phyloP scores from a whole-genome alignment of 768 basidiomycete genomes.

The Russula emetica region DNA sequence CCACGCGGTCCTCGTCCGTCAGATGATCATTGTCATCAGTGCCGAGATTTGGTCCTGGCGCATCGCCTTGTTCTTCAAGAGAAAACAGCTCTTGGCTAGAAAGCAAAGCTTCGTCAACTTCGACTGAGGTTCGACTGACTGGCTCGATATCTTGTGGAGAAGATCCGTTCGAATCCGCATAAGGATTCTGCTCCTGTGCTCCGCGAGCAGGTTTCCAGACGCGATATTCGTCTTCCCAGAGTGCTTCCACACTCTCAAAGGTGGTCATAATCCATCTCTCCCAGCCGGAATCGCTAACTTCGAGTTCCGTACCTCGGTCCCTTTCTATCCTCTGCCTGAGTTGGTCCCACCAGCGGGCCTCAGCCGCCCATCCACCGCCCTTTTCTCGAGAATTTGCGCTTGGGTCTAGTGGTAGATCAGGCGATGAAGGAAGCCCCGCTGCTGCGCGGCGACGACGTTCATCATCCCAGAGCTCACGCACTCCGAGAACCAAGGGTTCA shows the following conservation, averaged over 20 bases:
- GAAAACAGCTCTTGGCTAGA: slow-evolving; percentile 47
- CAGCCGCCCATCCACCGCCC: slow-evolving; percentile 64
- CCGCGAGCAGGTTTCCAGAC: slow-evolving; percentile 48
- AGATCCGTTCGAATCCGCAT: slow-evolving; percentile 18
- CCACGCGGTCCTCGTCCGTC: slow-evolving; percentile 36
- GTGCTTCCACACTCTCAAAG: slow-evolving; percentile 84
- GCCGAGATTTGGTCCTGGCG: slow-evolving; percentile 29
- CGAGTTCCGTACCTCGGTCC: slow-evolving; percentile 36
- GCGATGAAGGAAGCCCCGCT: slow-evolving; percentile 67
- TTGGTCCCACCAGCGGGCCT: slow-evolving; percentile 73
- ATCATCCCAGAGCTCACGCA: slow-evolving; percentile 95
- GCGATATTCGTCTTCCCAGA: slow-evolving; percentile 67
- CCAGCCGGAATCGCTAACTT: slow-evolving; percentile 45
- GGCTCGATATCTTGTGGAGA: slow-evolving; percentile 5
- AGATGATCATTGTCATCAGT: slow-evolving; percentile 32
- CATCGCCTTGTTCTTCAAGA: slow-evolving; percentile 35
- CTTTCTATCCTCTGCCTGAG: slow-evolving; percentile 57
- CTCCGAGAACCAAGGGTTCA: slow-evolving; percentile 79
- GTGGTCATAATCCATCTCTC: slow-evolving; percentile 77
- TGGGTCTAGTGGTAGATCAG: slow-evolving; percentile 64
- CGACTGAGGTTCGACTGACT: slow-evolving; percentile 36
- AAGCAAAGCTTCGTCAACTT: slow-evolving; percentile 52
- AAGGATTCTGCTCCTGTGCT: slow-evolving; percentile 15
- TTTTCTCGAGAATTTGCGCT: slow-evolving; percentile 56
- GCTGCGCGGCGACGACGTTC: slow-evolving; percentile 71